Conservation (phyloP, 495 filamentous ascomycete genomes). For the Extremus antarcticus region DNA sequence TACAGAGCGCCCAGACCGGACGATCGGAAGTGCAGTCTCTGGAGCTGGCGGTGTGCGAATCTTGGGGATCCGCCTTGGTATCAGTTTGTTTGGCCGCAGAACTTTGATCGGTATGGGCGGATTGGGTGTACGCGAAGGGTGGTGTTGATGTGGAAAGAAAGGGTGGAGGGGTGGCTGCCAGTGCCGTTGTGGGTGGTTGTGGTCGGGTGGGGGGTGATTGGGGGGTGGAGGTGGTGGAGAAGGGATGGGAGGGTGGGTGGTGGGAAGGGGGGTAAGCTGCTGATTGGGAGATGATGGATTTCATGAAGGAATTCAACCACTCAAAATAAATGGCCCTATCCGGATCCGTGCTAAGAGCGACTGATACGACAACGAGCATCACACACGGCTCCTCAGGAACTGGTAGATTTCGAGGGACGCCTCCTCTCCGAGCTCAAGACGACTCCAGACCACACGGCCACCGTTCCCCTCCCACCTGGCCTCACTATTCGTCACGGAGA, state of each 20-base stretch:
- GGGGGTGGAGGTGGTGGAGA: not conserved
- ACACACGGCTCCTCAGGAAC: too few relatives aligned
- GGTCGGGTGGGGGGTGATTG: not conserved
- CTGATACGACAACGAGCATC: too few relatives aligned
- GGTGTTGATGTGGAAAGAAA: not conserved
- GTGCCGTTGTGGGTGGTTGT: not conserved
- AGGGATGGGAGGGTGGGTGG: not conserved
- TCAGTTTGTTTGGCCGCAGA: not conserved
- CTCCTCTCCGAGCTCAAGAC: too few relatives aligned
- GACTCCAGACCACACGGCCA: too few relatives aligned
- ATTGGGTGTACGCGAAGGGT: not conserved
- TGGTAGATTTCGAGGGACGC: too few relatives aligned
- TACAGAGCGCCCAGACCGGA: not conserved
- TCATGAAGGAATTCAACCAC: too few relatives aligned
- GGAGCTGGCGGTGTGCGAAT: not conserved
- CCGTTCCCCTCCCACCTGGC: too few relatives aligned
- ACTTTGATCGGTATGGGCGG: not conserved
- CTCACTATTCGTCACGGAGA: too few relatives aligned
- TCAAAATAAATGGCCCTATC: too few relatives aligned
- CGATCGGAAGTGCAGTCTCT: not conserved
- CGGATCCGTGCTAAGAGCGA: too few relatives aligned
- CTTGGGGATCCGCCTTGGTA: not conserved
- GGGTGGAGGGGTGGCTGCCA: not conserved
- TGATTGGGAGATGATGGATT: not conserved
- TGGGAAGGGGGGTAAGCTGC: not conserved